phyloP scores from a whole-genome alignment of 2,329 filamentous ascomycete species.

The Immersiporthe knoxdaviesiana region DNA sequence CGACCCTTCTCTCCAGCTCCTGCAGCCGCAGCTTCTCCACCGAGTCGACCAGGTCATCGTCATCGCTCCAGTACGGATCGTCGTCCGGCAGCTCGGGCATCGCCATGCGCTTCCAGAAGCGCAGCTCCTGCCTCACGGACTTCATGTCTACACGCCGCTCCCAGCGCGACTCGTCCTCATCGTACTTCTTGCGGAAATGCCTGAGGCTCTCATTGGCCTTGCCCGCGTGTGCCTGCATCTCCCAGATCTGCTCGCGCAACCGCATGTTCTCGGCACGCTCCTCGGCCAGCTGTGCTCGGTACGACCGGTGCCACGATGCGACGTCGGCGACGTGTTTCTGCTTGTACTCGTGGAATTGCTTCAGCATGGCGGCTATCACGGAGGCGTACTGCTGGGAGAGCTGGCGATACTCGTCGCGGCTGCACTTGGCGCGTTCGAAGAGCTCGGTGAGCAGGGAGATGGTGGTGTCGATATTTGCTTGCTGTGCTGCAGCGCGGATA shows the following conservation, averaged over 20 bases:
- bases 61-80: constrained; percentile 65
- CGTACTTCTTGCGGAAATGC: constrained; percentile 58
- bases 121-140: constrained; percentile 59
- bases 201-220: constrained; percentile 62
- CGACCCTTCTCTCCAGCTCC: constrained; percentile 52
- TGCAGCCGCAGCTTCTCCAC: constrained; percentile 61
- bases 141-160: constrained; percentile 56
- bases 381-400: constrained; percentile 62
- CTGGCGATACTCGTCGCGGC: constrained; percentile 62
- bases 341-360: constrained; percentile 69
- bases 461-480: constrained; percentile 62
- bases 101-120: constrained; percentile 70
- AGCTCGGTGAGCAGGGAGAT: constrained; percentile 64
- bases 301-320: constrained; percentile 66
- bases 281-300: constrained; percentile 66
- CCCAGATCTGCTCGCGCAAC: constrained; percentile 68
- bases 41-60: constrained; percentile 65
- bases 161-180: constrained; percentile 59
- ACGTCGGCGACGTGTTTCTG: constrained; percentile 64
- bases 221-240: constrained; percentile 65
- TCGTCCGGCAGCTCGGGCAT: constrained; percentile 64
- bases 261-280: constrained; percentile 66
- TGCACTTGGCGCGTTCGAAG: constrained; percentile 63
- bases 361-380: constrained; percentile 60
- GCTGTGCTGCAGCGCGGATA: constrained; percentile 51